These are phyloP conservation scores for Hyparrhenia diplandra DNA, from an alignment of 176 grass and related monocot species.

Conservation along the genomic window DNA sequence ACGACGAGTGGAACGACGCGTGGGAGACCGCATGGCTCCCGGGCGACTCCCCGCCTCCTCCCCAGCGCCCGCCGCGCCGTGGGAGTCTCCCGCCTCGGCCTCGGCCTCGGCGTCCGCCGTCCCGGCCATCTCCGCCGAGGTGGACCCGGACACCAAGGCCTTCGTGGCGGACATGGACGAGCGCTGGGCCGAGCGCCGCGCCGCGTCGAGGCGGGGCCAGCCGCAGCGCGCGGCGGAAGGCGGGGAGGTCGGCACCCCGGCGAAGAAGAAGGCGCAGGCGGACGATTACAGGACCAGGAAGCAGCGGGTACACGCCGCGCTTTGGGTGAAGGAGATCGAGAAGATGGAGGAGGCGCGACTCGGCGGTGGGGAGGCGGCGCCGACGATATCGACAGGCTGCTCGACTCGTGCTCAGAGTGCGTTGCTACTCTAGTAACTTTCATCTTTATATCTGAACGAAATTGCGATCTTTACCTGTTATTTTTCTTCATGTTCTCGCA, in stretches of 20 bases:
- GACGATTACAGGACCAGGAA: slow-evolving; percentile 85
- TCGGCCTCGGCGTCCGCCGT: not conserved
- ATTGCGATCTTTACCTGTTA: not conserved
- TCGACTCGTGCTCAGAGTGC: slow-evolving; percentile 89
- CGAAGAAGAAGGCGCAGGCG: slow-evolving; percentile 51
- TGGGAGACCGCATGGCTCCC: slow-evolving; percentile 99
- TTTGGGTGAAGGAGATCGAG: slow-evolving; percentile 96
- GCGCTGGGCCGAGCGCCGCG: slow-evolving; percentile 68
- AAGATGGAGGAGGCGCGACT: slow-evolving; percentile 87
- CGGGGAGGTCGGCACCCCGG: slow-evolving; percentile 12
- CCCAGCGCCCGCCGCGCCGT: slow-evolving; percentile 53
- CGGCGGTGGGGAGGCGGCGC: slow-evolving; percentile 49
- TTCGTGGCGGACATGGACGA: slow-evolving; percentile 97
- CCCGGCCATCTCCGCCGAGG: slow-evolving; percentile 35
- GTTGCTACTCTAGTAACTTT: slow-evolving; percentile 4
- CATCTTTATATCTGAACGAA: not conserved
- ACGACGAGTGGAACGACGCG: slow-evolving; percentile 95
- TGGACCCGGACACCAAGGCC: slow-evolving; percentile 80
- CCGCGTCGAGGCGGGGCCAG: slow-evolving; percentile 16
- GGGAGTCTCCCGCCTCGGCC: slow-evolving; percentile 42
- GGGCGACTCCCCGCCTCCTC: slow-evolving; percentile 49
- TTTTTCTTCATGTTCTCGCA: not conserved
- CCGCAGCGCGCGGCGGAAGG: slow-evolving; percentile 23
- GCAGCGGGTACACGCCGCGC: slow-evolving; percentile 79
- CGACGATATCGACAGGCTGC: slow-evolving; percentile 79